These are phyloP conservation scores for Aphanomyces cochlioides DNA, from an alignment of 352 stramenopile species.

Conservation along the genomic window DNA sequence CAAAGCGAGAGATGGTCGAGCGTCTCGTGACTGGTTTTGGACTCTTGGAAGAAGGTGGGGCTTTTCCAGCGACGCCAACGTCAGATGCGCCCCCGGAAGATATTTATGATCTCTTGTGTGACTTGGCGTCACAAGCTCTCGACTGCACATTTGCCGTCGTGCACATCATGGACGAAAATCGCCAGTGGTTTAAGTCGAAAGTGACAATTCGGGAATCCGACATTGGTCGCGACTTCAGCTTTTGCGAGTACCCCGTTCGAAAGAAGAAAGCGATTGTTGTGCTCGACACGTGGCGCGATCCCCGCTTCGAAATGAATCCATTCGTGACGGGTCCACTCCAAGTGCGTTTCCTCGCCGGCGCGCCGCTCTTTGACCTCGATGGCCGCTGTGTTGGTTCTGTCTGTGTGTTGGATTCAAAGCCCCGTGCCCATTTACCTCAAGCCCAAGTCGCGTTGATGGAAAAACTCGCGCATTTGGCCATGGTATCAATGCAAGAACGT, in stretches of 20 bases:
- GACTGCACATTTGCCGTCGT: constrained; percentile 77
- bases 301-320: constrained; percentile 84
- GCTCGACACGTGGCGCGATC: constrained; percentile 82
- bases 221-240: constrained; percentile 79
- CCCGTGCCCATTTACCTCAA: constrained; percentile 57
- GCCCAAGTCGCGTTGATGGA: constrained; percentile 81
- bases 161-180: constrained; percentile 89
- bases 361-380: constrained; percentile 86
- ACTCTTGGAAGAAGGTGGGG: constrained; percentile 38
- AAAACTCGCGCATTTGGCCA: constrained; percentile 75
- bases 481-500: constrained; percentile 84
- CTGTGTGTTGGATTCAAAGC: constrained; percentile 73
- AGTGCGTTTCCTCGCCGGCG: constrained; percentile 92
- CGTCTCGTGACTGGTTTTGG: constrained; percentile 66
- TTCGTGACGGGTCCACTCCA: constrained; percentile 87
- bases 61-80: constrained; percentile 41
- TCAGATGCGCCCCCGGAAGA: constrained; percentile 39
- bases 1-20: constrained; percentile 65
- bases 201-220: constrained; percentile 72
- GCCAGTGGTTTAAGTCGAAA: constrained; percentile 93
- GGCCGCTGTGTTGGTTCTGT: constrained; percentile 73
- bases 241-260: constrained; percentile 76
- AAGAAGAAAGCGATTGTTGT: constrained; percentile 78
- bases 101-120: constrained; percentile 81
- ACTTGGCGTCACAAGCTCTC: constrained; percentile 69